Base-by-base conservation (phyloP, 768 basidiomycete species). In the Tricholoma hemisulphureum region DNA sequence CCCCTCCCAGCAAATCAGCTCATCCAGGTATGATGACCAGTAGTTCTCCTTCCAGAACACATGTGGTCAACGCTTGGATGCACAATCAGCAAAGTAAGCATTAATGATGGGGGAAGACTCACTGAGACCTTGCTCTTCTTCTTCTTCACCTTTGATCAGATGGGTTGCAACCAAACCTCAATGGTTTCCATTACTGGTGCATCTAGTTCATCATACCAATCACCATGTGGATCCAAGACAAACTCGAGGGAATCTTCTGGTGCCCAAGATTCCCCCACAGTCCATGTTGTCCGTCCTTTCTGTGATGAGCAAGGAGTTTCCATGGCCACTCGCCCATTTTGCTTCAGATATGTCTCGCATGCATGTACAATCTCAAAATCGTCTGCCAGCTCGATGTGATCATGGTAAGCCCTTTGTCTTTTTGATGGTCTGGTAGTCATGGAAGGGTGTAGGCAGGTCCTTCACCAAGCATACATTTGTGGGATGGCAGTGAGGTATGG, bases 21-120 rank as follows among this genome's bases (percentile, higher is more conserved):
- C n/a, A n/a, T n/a, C n/a, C 6, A 63, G 60, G 49, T 63, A 63
- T 16, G 13, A 9, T 13, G 23, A 35, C 13, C 53, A 51, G 52
- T 62, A 50, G 14, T 18, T 20, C 16, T 59, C 32, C 37, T 55
- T 51, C 61, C 61, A 43, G 11, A 43, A 43, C 11, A 10, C 41
- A 23, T 43, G 41, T 10, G 41, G 41, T 10, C 41, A 21, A 43
- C 11, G 11, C 8, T 2, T 43, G 41, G 41, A 2, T 43, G 8
- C 8, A 21, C 20, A 43, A 21, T 23, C n/a, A n/a, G 20, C 20
- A 2, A 43, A 43, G 41, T 43, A 43, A 6, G 6, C 6, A 43
- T 21, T 10, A 43, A 43, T 43, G n/a, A n/a, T 41, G 39, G 20
- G 63, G 31, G 53, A 46, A 24, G 26, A 32, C 8, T 51, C 18